Conservation (phyloP, 208 protist species). For the Trypanosoma platydactyli region DNA sequence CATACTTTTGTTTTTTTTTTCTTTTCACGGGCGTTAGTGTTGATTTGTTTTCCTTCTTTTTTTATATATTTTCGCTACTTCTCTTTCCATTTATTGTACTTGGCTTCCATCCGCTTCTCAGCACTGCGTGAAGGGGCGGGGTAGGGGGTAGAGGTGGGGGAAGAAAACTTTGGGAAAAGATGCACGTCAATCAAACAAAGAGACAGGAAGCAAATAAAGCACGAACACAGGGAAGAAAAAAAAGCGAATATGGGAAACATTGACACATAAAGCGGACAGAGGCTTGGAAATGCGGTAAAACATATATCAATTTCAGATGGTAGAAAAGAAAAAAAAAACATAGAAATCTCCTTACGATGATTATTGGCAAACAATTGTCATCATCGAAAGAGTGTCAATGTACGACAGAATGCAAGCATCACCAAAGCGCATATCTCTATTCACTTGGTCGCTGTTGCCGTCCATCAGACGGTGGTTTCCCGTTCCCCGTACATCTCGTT, state of each 20-base stretch:
- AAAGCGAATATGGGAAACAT: too few species aligned
- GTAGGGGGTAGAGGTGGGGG: too few species aligned
- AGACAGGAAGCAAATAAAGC: too few species aligned
- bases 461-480: neutral
- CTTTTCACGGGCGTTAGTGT: neutral
- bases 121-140: too few species aligned
- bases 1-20: neutral
- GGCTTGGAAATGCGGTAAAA: too few species aligned
- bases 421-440: neutral
- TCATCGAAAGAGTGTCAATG: too few species aligned
- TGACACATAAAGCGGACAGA: neutral
- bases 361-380: too few species aligned
- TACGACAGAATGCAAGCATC: too few species aligned
- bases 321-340: slow-evolving; percentile 3
- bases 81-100: slow-evolving; percentile 1
- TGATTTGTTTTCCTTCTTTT: neutral
- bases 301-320: too few species aligned
- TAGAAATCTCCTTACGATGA: neutral
- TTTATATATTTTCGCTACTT: slow-evolving; percentile 1
- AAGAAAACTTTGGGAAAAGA: too few species aligned
- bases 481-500: neutral
- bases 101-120: neutral
- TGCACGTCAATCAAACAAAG: too few species aligned
- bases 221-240: too few species aligned
- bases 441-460: neutral